These are phyloP conservation scores for Coemansia sp. DNA, from an alignment of 192 early-diverging fungal genomes.

Conservation along the genomic window DNA sequence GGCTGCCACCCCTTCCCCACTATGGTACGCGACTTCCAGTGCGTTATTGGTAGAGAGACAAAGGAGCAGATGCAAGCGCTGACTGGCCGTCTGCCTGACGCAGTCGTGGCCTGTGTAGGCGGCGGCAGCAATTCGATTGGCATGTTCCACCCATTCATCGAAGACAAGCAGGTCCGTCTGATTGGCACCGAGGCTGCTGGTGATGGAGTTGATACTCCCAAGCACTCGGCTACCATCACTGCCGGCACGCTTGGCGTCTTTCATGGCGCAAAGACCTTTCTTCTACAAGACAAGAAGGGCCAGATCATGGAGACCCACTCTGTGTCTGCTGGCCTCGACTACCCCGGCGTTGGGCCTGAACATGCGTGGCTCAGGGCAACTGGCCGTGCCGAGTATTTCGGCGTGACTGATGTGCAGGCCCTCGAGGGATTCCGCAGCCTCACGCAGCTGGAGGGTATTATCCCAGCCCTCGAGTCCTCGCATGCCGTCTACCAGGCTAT, in stretches of 20 bases:
- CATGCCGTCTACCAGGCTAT: conserved; percentile 86
- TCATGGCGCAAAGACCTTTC: conserved; percentile 93
- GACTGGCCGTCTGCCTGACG: conserved; percentile 84
- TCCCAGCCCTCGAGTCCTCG: conserved; percentile 93
- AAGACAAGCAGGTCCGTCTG: conserved; percentile 80
- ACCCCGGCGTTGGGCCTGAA: conserved; percentile 97
- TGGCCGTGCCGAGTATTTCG: conserved; percentile 78
- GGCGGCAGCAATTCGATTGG: conserved; percentile 98
- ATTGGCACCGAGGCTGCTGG: conserved; percentile 96
- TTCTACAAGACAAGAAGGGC: conserved; percentile 93
- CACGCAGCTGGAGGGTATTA: conserved; percentile 81
- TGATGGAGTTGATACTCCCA: conserved; percentile 79
- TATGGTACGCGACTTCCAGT: conserved; percentile 97
- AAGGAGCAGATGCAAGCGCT: conserved; percentile 79
- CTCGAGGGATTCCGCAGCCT: conserved; percentile 78
- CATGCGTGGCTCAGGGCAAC: conserved; percentile 88
- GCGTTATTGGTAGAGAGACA: conserved; percentile 92
- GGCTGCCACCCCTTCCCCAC: conserved; percentile 97
- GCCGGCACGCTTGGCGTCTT: conserved; percentile 87
- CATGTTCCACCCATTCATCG: conserved; percentile 92
- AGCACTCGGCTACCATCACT: conserved; percentile 89
- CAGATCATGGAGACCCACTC: conserved; percentile 96
- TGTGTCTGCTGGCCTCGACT: conserved; percentile 95
- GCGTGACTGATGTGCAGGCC: conserved; percentile 79
- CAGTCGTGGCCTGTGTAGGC: conserved; percentile 94